Evolutionary conservation across 106 monocot species (phyloP).

Genomic region (Gastrodia elata): DNA sequence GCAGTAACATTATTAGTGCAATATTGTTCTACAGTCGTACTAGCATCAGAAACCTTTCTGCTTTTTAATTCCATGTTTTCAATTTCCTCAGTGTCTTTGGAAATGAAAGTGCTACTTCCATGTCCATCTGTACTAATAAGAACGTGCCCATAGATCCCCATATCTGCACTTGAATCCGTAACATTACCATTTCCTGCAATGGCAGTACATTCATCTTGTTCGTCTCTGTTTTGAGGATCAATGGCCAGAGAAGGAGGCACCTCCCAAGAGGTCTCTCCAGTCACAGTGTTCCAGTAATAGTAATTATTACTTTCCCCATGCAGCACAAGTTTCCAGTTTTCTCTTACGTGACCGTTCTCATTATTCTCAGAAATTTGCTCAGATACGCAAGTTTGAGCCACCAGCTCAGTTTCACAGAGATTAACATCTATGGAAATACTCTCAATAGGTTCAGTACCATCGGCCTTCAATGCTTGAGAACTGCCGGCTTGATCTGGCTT

Average conservation of each 20-base stretch:
- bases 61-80: conserved; percentile 10
- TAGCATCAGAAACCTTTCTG: conserved; percentile 16
- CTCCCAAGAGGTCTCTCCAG: conserved; percentile 97
- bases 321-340: conserved; percentile 73
- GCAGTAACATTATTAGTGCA: background rate
- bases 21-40: conserved; percentile 18
- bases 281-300: conserved; percentile 94
- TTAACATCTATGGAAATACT: conserved; percentile 8
- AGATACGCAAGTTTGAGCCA: conserved; percentile 10
- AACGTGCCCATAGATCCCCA: conserved; percentile 12
- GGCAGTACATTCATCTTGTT: conserved; percentile 17
- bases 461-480: background rate
- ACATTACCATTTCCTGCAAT: conserved; percentile 12
- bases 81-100: conserved; percentile 11
- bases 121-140: conserved; percentile 13
- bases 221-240: conserved; percentile 9
- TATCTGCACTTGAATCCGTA: background rate
- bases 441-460: conserved; percentile 12
- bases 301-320: conserved; percentile 72
- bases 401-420: conserved; percentile 11
- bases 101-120: conserved; percentile 12
- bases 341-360: conserved; percentile 33
- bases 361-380: conserved; percentile 36
- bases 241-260: conserved; percentile 38
- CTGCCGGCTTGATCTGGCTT: conserved; percentile 13